Conservation (phyloP, 768 basidiomycete genomes). For the Pleurotus eryngii region DNA sequence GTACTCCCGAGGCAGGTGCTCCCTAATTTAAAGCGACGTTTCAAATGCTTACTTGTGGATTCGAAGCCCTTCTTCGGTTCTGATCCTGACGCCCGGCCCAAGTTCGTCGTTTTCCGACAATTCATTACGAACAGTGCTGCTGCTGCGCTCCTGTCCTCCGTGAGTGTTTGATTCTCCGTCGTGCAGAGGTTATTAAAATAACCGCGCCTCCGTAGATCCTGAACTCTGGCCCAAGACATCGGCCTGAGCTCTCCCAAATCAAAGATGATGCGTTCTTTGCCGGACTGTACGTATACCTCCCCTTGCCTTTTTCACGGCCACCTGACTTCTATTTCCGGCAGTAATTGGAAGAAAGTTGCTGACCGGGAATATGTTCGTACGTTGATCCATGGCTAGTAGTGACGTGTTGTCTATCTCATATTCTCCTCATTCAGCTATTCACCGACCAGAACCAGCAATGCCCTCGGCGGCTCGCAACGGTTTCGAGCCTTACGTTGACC, state of each 20-base stretch:
- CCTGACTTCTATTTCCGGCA: background rate
- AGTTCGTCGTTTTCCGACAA: background rate
- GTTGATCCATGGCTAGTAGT: background rate
- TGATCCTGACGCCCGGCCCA: background rate
- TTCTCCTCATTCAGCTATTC: background rate
- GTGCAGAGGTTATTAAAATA: too few species aligned
- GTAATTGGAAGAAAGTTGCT: background rate
- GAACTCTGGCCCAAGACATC: background rate
- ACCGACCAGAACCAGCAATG: background rate
- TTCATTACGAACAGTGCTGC: background rate
- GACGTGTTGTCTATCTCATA: background rate
- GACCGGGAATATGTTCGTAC: background rate
- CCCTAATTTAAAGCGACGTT: background rate
- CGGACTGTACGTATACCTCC: background rate
- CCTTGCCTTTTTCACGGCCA: background rate
- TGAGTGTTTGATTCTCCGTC: background rate
- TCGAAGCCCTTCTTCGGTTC: background rate
- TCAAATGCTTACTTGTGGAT: background rate
- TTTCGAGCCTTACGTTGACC: background rate
- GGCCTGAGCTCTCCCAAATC: background rate
- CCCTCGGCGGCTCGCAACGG: background rate
- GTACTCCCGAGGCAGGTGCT: slow-evolving; percentile 1
- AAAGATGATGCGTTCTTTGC: background rate
- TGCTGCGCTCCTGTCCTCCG: background rate
- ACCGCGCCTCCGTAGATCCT: background rate